Evolutionary conservation across 805 yeast genomes (phyloP), one percentile per base, ranked within the genome.

Genomic region (Wickerhamomyces tratensis): DNA sequence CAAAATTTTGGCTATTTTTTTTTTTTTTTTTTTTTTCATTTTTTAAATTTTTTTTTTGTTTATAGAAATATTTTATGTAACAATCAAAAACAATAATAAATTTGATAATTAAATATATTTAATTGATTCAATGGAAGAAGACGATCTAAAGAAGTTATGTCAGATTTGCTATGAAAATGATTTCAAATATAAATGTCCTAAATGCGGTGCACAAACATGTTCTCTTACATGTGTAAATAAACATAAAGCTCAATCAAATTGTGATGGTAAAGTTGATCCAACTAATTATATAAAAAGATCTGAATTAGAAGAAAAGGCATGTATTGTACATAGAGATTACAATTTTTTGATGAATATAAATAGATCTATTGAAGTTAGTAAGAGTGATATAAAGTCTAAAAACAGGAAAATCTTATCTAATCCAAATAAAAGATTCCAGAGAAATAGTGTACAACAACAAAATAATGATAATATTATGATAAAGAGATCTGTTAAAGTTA

Each of bases 121-220:
- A 37, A 25, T 27, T 15, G 8, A 31, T 7, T 3, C 39, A 25
- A 9, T 7, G 14, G 42, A 13, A 12, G 40, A 38, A 7, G 33
- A 39, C 29, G 51, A 46, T 13, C 35, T 43, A 4, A 33, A 35
- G 8, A 41, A 42, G 7, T 45, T 53, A n/a, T 79, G 83, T 49
- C 66, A 61, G 43, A 62, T 76, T 14, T 79, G 85, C 48, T 56
- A 59, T 10, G 52, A 51, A 15, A 53, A 63, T 5, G 57, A 50
- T 26, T 65, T 69, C 43, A 83, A 80, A 53, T 89, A 89, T 57
- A 77, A 71, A 12, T 89, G 97, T 58, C 96, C 96, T 0, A 80
- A 82, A 14, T 89, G 97, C 55, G 62, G 64, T 6, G 58, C 65
- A 5, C 69, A 63, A 43, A 82, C 91, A 0, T 89, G 97, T 57